A percentile compares a stretch with the other conserved stretches of the same genome.
phyloP scores from a whole-genome alignment of 768 basidiomycete genomes.

The Lactarius evosmus region DNA sequence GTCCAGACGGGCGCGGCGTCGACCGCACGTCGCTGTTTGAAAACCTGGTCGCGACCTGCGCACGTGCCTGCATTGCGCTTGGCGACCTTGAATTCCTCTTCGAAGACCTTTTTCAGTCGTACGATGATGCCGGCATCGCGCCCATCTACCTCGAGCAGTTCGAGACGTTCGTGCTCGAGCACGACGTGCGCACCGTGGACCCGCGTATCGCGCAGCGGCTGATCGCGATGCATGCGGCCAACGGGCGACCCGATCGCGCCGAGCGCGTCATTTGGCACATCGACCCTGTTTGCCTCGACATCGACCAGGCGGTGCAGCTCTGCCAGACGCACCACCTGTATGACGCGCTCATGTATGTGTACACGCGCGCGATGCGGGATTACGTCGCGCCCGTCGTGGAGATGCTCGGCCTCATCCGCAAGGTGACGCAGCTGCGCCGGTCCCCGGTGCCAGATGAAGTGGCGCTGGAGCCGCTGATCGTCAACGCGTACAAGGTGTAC shows the following conservation, averaged over 20 bases:
- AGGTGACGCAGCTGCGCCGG: conserved; percentile 54
- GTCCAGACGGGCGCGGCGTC: conserved; percentile 83
- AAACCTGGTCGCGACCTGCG: conserved; percentile 72
- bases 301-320: conserved; percentile 86
- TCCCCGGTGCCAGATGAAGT: conserved; percentile 34
- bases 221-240: conserved; percentile 71
- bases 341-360: conserved; percentile 93
- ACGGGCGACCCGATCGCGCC: conserved; percentile 65
- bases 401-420: conserved; percentile 71
- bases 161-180: conserved; percentile 76
- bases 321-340: conserved; percentile 83
- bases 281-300: conserved; percentile 84
- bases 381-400: conserved; percentile 88
- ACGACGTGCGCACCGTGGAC: conserved; percentile 70
- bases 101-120: conserved; percentile 90
- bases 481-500: conserved; percentile 89
- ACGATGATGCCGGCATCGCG: conserved; percentile 78
- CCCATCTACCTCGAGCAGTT: conserved; percentile 80
- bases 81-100: conserved; percentile 84
- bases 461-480: conserved; percentile 53
- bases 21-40: conserved; percentile 91
- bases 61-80: conserved; percentile 76
- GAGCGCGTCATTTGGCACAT: conserved; percentile 96
- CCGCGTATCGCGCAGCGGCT: conserved; percentile 86
- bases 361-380: conserved; percentile 83